Percentiles rank a stretch among this genome's conserved stretches.
Evolutionary conservation across 768 basidiomycete genomes (phyloP).

Genomic region (Leccinum arenicola): DNA sequence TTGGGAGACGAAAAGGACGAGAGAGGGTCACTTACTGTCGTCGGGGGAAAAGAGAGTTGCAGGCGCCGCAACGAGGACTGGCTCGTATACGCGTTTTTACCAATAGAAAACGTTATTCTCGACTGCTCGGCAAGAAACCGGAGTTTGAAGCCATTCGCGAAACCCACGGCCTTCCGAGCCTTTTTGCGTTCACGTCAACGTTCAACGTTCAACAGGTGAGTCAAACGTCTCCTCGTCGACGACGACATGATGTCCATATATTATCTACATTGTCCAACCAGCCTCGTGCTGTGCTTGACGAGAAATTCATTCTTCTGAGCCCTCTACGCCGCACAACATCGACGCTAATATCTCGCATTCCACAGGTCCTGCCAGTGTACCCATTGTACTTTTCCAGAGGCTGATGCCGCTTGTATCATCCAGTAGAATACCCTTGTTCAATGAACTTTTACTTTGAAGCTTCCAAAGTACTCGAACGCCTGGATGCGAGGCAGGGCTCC

Average conservation of each 20-base stretch:
- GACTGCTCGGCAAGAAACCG: constrained; percentile 27
- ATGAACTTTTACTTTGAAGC: constrained; percentile 99
- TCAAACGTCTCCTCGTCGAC: constrained; percentile 1
- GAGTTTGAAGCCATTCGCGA: constrained; percentile 29
- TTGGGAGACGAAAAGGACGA: background rate
- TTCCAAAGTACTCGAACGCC: constrained; percentile 75
- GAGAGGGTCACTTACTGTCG: constrained; percentile 27
- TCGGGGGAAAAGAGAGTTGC: constrained; percentile 4
- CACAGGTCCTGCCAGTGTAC: constrained; percentile 13
- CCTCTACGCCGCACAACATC: constrained; percentile 6
- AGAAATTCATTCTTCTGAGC: constrained; percentile 31
- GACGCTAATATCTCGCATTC: constrained; percentile 28
- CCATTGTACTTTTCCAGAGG: constrained; percentile 19
- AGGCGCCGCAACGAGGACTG: background rate
- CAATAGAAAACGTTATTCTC: constrained; percentile 14
- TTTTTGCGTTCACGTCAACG: background rate
- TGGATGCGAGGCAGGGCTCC: constrained; percentile 88
- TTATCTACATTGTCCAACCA: constrained; percentile 93
- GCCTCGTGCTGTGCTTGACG: constrained; percentile 49
- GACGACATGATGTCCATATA: constrained; percentile 54
- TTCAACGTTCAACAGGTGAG: constrained; percentile 18
- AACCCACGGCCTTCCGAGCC: background rate
- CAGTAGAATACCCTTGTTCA: constrained; percentile 28
- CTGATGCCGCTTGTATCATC: constrained; percentile 27
- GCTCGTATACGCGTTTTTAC: constrained; percentile 25